Evolutionary conservation across 495 filamentous ascomycete genomes (phyloP).

Genomic region (Collariella sp.): DNA sequence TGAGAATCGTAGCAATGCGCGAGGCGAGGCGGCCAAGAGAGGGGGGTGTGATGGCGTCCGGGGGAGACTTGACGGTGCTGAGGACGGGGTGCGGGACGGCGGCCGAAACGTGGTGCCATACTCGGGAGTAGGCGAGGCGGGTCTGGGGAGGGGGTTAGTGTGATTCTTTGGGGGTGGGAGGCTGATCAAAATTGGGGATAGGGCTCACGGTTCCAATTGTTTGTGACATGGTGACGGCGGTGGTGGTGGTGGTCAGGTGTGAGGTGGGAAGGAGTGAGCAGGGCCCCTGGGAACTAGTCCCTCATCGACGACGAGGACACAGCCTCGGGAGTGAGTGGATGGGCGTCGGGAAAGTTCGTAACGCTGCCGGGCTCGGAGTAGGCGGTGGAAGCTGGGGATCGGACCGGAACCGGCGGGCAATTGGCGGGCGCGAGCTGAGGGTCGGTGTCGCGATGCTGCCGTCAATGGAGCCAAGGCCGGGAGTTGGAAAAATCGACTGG

Average conservation of each 20-base stretch:
- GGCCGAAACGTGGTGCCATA: constrained; percentile 85
- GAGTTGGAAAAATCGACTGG: constrained; percentile 11
- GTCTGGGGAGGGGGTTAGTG: constrained; percentile 51
- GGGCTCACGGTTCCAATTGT: constrained; percentile 17
- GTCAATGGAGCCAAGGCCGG: constrained; percentile 5
- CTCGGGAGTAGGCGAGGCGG: constrained; percentile 86
- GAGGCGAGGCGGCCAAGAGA: constrained; percentile 85
- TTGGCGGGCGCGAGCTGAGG: constrained; percentile 5
- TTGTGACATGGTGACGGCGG: constrained; percentile 20
- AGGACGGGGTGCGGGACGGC: constrained; percentile 46
- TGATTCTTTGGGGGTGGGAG: no score
- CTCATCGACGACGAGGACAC: constrained; percentile 15
- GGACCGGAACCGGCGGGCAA: background rate
- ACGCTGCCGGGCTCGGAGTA: background rate
- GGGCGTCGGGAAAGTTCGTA: background rate
- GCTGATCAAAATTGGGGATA: background rate
- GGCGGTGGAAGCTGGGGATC: background rate
- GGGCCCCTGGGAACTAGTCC: constrained; percentile 21
- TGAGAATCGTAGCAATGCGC: constrained; percentile 80
- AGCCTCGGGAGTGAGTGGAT: background rate
- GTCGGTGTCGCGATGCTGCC: constrained; percentile 12
- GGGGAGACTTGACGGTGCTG: constrained; percentile 40
- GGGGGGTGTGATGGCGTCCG: constrained; percentile 50
- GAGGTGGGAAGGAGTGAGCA: background rate
- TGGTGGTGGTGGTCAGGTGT: background rate